Conservation (phyloP, 2,329 filamentous ascomycete genomes). For the Huntiella bhutanensis region DNA sequence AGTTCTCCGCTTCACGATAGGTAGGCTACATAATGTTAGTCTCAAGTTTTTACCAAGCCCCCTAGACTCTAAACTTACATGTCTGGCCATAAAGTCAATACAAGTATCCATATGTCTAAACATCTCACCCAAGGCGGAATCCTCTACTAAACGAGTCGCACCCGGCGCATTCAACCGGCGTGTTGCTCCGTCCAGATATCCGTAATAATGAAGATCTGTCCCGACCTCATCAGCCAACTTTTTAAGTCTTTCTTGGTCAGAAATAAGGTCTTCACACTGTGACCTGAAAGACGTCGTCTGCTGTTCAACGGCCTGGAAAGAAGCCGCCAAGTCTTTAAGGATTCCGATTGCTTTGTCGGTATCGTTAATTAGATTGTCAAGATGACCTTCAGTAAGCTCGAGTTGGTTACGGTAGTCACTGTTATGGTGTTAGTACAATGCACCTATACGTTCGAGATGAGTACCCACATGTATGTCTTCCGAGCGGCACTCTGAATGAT, state of each 20-base stretch:
- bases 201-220: slow-evolving; percentile 84
- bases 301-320: slow-evolving; percentile 70
- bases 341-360: slow-evolving; percentile 59
- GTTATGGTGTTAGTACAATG: not conserved
- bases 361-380: slow-evolving; percentile 59
- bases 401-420: slow-evolving; percentile 69
- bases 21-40: slow-evolving; percentile 32
- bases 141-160: slow-evolving; percentile 67
- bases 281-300: slow-evolving; percentile 88
- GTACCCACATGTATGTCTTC: slow-evolving; percentile 30
- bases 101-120: slow-evolving; percentile 74
- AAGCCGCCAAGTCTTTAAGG: slow-evolving; percentile 60
- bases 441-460: not conserved
- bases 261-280: slow-evolving; percentile 73
- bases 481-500: slow-evolving; percentile 29
- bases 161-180: slow-evolving; percentile 81
- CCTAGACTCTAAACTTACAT: slow-evolving; percentile 35
- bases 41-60: not conserved
- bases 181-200: slow-evolving; percentile 80
- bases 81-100: slow-evolving; percentile 75
- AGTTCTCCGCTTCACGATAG: slow-evolving; percentile 74
- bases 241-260: slow-evolving; percentile 63
- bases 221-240: slow-evolving; percentile 68
- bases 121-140: slow-evolving; percentile 73
- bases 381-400: slow-evolving; percentile 59